phyloP scores from a whole-genome alignment of 305 asterid genomes.

The Ilex paraguariensis region DNA sequence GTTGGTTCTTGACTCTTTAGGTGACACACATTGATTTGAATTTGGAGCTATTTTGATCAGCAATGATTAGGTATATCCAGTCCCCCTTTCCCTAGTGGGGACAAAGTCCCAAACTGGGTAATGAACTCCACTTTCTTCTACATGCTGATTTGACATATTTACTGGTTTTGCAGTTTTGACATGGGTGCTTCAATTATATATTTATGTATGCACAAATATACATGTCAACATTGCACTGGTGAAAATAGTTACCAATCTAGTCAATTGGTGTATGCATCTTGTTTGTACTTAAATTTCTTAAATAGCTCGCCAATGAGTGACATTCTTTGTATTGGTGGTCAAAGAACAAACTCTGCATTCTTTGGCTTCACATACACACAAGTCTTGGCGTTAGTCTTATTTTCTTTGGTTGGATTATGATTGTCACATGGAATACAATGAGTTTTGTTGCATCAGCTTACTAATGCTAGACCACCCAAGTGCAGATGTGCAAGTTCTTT shows the following conservation, averaged over 20 bases:
- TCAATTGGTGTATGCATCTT: background rate
- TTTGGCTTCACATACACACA: background rate
- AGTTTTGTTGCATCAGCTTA: constrained; percentile 36
- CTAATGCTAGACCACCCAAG: constrained; percentile 81
- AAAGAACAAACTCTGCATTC: background rate
- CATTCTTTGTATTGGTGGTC: background rate
- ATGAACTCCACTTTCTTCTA: too few relatives aligned
- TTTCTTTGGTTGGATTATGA: background rate
- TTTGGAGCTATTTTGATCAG: too few relatives aligned
- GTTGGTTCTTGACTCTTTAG: too few relatives aligned
- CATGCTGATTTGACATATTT: too few relatives aligned
- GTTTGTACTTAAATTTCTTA: background rate
- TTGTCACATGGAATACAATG: constrained; percentile 19
- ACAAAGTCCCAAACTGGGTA: too few relatives aligned
- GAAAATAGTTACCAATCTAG: background rate
- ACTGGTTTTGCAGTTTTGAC: too few relatives aligned
- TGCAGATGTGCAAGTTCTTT: constrained; percentile 99
- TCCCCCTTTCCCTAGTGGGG: too few relatives aligned
- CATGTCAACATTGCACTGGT: too few relatives aligned
- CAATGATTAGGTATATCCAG: too few relatives aligned
- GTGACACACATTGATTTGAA: too few relatives aligned
- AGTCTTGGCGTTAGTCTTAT: background rate
- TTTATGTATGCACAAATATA: too few relatives aligned
- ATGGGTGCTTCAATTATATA: too few relatives aligned
- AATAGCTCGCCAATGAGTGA: background rate